Evolutionary conservation across 805 yeast species (phyloP).

Genomic region (Candida morakotiae): DNA sequence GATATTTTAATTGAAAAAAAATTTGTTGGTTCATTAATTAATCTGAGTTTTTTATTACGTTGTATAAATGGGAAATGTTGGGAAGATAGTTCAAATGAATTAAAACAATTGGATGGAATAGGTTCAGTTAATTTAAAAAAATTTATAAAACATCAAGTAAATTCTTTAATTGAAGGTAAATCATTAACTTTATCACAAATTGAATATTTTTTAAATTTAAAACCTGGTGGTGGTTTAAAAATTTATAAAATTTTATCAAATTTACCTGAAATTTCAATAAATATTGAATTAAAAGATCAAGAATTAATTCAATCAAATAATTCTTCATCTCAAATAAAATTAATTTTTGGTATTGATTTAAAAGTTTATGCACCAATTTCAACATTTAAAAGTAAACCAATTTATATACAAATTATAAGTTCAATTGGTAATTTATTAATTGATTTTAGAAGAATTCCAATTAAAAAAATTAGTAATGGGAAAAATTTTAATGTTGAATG

Average conservation of each 20-base stretch:
- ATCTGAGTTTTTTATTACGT: conserved; percentile 34
- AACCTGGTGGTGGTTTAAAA: conserved; percentile 37
- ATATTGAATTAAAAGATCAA: not conserved
- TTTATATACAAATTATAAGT: conserved; percentile 27
- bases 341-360: conserved; percentile 3
- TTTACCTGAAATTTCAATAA: conserved; percentile 31
- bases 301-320: conserved; percentile 1
- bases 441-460: conserved; percentile 41
- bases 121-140: conserved; percentile 39
- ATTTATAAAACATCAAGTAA: conserved; percentile 32
- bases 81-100: conserved; percentile 43
- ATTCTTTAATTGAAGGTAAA: conserved; percentile 24
- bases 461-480: conserved; percentile 17
- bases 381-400: conserved; percentile 28
- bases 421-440: conserved; percentile 24
- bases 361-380: conserved; percentile 8
- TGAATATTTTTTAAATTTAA: conserved; percentile 38
- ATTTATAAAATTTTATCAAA: conserved; percentile 26
- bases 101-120: conserved; percentile 47
- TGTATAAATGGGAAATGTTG: conserved; percentile 44
- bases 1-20: conserved; percentile 39
- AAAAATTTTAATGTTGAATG: conserved; percentile 23
- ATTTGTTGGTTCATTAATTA: conserved; percentile 40
- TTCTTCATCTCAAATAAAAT: not conserved
- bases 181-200: conserved; percentile 26